phyloP scores from a whole-genome alignment of 768 basidiomycete species.

The Hericium alpestre region DNA sequence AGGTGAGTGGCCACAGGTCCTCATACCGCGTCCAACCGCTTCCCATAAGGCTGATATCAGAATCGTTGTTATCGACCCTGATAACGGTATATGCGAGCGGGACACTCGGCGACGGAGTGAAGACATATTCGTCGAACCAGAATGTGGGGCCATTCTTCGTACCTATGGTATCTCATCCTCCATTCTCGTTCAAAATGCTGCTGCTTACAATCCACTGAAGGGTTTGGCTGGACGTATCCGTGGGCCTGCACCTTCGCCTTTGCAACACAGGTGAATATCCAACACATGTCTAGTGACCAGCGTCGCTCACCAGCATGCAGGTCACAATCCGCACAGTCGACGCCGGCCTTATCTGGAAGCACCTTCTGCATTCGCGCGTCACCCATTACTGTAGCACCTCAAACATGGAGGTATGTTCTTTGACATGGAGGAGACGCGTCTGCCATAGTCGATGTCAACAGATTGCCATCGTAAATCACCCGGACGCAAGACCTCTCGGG shows the following conservation, averaged over 20 bases:
- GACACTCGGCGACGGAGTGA: too few relatives aligned
- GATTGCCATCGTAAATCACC: conserved; percentile 72
- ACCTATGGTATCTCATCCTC: conserved; percentile 50
- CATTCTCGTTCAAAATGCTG: not conserved
- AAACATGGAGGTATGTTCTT: conserved; percentile 60
- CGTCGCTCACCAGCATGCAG: conserved; percentile 23
- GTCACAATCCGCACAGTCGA: conserved; percentile 67
- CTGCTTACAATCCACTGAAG: conserved; percentile 25
- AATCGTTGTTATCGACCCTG: too few relatives aligned
- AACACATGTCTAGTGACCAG: not conserved
- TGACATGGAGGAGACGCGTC: not conserved
- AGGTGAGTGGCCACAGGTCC: too few relatives aligned
- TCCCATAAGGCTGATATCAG: too few relatives aligned
- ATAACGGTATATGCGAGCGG: too few relatives aligned
- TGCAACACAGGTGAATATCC: conserved; percentile 49
- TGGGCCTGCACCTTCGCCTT: conserved; percentile 70
- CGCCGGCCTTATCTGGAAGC: conserved; percentile 68
- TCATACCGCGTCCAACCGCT: too few relatives aligned
- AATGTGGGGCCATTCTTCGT: conserved; percentile 39
- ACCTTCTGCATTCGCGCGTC: conserved; percentile 59
- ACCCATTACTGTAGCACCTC: conserved; percentile 88
- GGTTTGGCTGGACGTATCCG: conserved; percentile 85
- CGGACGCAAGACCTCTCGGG: conserved; percentile 41
- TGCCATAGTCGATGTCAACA: conserved; percentile 35
- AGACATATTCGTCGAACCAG: too few relatives aligned